Conservation (phyloP, 2,329 filamentous ascomycete species). For the Phialophora macrospora region DNA sequence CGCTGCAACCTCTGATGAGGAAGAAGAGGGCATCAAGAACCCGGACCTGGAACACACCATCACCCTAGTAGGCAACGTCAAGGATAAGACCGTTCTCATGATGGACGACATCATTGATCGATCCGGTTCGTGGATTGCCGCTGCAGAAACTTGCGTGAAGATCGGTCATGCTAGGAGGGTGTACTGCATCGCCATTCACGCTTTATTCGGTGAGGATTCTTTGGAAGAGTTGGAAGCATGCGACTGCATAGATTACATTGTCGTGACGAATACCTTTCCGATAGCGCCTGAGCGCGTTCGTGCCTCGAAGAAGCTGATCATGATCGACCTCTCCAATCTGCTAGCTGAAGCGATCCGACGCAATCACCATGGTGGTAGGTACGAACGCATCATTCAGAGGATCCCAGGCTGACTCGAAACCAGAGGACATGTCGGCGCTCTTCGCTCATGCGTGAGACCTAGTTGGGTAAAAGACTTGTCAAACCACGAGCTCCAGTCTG, state of each 20-base stretch:
- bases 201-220: constrained; percentile 87
- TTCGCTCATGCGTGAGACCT: constrained; percentile 65
- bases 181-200: constrained; percentile 97
- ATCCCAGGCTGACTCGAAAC: constrained; percentile 33
- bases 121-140: constrained; percentile 93
- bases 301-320: constrained; percentile 78
- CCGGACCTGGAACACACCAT: constrained; percentile 89
- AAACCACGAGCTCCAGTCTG: background rate
- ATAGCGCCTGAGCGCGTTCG: constrained; percentile 75
- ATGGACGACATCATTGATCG: constrained; percentile 99
- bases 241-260: constrained; percentile 89
- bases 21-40: constrained; percentile 85
- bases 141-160: constrained; percentile 88
- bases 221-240: constrained; percentile 89
- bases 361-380: constrained; percentile 89
- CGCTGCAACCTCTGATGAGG: constrained; percentile 82
- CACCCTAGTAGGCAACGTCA: constrained; percentile 94
- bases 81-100: constrained; percentile 84
- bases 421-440: constrained; percentile 56
- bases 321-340: constrained; percentile 86
- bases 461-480: constrained; percentile 37
- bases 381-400: constrained; percentile 58
- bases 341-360: constrained; percentile 90
- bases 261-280: constrained; percentile 97
- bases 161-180: constrained; percentile 88